Percentiles rank a stretch among this genome's conserved stretches.
These are phyloP conservation scores for Triadica sebifera DNA, from an alignment of 345 rosid genomes.

Conservation along the genomic window DNA sequence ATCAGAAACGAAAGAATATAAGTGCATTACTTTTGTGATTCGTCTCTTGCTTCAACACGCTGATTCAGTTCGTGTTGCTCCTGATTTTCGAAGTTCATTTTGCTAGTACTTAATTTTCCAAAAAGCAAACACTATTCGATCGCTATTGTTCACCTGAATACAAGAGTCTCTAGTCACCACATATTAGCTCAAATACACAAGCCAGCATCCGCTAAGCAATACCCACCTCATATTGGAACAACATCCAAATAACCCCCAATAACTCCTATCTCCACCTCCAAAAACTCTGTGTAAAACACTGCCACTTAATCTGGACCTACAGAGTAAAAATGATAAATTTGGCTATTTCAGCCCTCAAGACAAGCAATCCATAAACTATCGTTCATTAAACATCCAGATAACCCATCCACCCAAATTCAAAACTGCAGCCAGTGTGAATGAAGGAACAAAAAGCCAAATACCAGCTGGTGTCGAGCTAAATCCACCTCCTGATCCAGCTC, in stretches of 20 bases:
- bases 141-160: background rate
- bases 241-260: background rate
- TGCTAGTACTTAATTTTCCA: conserved; percentile 18
- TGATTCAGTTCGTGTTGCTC: conserved; percentile 40
- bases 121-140: background rate
- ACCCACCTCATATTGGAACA: background rate
- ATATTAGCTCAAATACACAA: background rate
- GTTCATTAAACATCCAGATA: background rate
- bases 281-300: background rate
- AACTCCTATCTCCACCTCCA: background rate
- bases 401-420: conserved; percentile 6
- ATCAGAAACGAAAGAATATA: conserved; percentile 3
- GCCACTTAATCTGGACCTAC: background rate
- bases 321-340: conserved; percentile 4
- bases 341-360: background rate
- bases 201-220: background rate
- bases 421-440: background rate
- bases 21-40: conserved; percentile 40
- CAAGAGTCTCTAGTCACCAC: conserved; percentile 3
- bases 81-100: conserved; percentile 67
- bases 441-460: background rate
- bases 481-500: conserved; percentile 11
- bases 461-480: conserved; percentile 2
- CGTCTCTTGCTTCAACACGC: conserved; percentile 34
- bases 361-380: background rate